phyloP scores from a whole-genome alignment of 2,329 filamentous ascomycete species.

The Cladophialophora yegresii region DNA sequence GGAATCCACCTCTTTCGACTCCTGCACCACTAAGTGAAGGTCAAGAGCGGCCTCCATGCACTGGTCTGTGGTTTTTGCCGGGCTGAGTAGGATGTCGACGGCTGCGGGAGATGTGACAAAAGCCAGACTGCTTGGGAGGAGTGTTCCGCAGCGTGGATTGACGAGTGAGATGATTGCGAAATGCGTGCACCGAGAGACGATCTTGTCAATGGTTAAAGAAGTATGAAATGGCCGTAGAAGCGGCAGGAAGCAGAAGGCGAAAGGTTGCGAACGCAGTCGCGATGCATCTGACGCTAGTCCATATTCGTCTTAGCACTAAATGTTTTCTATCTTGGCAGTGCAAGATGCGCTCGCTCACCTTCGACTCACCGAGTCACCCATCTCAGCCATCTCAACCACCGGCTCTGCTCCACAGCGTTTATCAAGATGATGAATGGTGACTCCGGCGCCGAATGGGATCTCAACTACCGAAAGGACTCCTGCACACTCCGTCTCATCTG shows the following conservation, averaged over 20 bases:
- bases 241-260: conserved; percentile 16
- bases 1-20: conserved; percentile 34
- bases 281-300: not conserved
- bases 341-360: not conserved
- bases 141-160: not conserved
- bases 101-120: not conserved
- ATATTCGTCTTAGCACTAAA: not conserved
- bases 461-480: not conserved
- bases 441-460: not conserved
- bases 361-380: not conserved
- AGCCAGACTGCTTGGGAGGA: not conserved
- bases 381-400: not conserved
- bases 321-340: not conserved
- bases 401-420: not conserved
- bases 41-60: conserved; percentile 35
- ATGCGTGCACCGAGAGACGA: conserved; percentile 3
- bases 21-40: conserved; percentile 31
- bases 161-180: conserved; percentile 3
- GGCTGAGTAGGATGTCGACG: not conserved
- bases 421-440: not conserved
- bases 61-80: conserved; percentile 8
- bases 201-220: conserved; percentile 5
- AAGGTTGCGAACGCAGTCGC: conserved; percentile 20
- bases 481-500: not conserved
- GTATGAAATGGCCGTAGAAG: conserved; percentile 13